Evolutionary conservation across 2,329 filamentous ascomycete species (phyloP).

Genomic region (Magnaporthiopsis rhizophila): DNA sequence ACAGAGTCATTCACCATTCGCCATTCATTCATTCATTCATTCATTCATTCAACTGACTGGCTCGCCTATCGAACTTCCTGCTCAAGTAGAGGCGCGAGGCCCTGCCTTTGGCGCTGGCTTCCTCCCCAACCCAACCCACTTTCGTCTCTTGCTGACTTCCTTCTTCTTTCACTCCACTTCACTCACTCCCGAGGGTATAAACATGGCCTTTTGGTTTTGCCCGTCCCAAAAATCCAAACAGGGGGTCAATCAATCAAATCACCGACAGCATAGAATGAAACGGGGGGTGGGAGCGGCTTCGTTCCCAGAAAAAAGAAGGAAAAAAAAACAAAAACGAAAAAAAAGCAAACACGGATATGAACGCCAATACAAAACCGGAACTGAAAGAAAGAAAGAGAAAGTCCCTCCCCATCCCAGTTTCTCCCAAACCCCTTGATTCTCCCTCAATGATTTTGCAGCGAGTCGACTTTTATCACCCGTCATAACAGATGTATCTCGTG

Average conservation of each 20-base stretch:
- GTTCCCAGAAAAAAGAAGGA: background rate
- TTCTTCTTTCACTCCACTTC: background rate
- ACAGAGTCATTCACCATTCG: background rate
- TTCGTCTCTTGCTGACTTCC: background rate
- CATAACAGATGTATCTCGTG: background rate
- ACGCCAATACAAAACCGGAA: background rate
- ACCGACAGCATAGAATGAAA: background rate
- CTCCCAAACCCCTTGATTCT: background rate
- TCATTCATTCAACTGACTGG: background rate
- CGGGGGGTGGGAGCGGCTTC: background rate
- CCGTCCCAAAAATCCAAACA: background rate
- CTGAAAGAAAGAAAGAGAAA: background rate
- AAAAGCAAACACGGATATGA: conserved; percentile 1
- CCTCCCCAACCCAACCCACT: too few species aligned
- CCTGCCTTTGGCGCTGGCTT: background rate
- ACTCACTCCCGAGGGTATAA: background rate
- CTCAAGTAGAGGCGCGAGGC: too few species aligned
- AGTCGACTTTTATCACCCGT: background rate
- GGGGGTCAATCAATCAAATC: background rate
- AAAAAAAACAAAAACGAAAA: background rate
- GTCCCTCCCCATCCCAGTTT: background rate
- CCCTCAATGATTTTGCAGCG: too few species aligned
- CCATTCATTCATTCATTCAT: background rate
- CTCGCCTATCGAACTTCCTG: background rate
- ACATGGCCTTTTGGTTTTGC: background rate